Evolutionary conservation across 148 eudicot genomes (phyloP), one percentile per base, ranked within the genome.

Genomic region (Pouteria glomerata): DNA sequence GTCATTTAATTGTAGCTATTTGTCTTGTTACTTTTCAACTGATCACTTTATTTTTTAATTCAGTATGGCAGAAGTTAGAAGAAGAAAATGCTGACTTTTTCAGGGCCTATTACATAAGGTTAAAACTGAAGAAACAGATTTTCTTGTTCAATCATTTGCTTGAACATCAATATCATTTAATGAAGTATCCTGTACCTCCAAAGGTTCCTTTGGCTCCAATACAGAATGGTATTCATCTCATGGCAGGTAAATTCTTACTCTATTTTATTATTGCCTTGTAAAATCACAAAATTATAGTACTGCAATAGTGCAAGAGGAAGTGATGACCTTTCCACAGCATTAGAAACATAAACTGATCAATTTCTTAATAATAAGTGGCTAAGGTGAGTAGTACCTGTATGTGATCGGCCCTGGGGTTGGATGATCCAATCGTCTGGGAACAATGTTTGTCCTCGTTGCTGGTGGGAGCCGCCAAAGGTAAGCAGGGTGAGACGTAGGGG

Each of bases 81-180:
- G 99, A 95, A 87, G 99, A 95, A 80, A 95, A 95, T 85, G 94
- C 99, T 0, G 99, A 95, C 52, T 95, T 95, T 76, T 95, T 95
- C 79, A 85, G 96, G 80, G 94, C 96, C 27, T 95, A 95, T 80
- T 92, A 91, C 84, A 85, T 92, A 81, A 84, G 99, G 89, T 90
- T 95, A 69, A 95, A 95, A 74, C 33, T 95, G 82, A 95, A 95
- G 88, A 95, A 90, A 82, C 99, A 95, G 84, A 95, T 95, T 59
- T 85, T 92, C 70, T 61, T 90, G 77, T 95, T 95, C 81, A 95
- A 95, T 77, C 88, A 88, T 83, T 83, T 95, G 83, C 97, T 95
- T 48, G 94, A 95, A 76, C 88, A 87, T 84, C 99, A 95, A 70
- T 90, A 83, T 82, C 84, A 88, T 69, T 80, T 92, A 60, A 89